phyloP scores from a whole-genome alignment of 2,329 filamentous ascomycete species.

The Verticillium nubilum region DNA sequence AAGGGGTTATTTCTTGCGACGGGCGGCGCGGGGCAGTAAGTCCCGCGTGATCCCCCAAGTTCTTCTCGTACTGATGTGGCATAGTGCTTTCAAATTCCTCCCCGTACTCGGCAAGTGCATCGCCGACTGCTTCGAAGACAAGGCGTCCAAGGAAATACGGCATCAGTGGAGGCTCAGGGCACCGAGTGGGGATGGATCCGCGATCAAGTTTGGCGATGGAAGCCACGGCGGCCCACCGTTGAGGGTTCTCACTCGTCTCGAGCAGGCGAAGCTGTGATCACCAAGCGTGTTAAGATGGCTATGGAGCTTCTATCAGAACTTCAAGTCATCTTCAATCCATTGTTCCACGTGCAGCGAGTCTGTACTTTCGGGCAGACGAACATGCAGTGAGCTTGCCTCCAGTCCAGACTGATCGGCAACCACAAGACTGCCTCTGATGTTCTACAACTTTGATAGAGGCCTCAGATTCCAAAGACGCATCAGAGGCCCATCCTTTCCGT shows the following conservation, averaged over 20 bases:
- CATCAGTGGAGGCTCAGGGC: slow-evolving; percentile 22
- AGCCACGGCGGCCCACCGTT: slow-evolving; percentile 22
- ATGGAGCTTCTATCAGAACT: too few relatives aligned
- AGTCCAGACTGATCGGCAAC: too few relatives aligned
- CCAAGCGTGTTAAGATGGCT: too few relatives aligned
- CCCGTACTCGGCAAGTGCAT: slow-evolving; percentile 19
- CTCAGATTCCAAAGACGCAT: not conserved
- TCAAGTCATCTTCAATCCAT: too few relatives aligned
- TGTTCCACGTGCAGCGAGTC: too few relatives aligned
- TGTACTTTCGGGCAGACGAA: too few relatives aligned
- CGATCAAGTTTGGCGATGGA: slow-evolving; percentile 19
- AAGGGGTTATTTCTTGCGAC: slow-evolving; percentile 41
- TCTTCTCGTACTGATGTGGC: too few relatives aligned
- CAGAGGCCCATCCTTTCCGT: not conserved
- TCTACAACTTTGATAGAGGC: not conserved
- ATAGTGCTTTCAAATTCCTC: slow-evolving; percentile 21
- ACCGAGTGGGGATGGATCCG: not conserved
- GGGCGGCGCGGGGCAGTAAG: slow-evolving; percentile 38
- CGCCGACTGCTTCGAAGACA: slow-evolving; percentile 25
- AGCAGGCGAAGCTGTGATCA: slow-evolving; percentile 20
- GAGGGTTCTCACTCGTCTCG: slow-evolving; percentile 13
- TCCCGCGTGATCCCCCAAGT: too few relatives aligned
- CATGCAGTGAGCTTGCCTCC: too few relatives aligned
- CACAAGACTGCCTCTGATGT: too few relatives aligned
- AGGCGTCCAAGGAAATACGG: slow-evolving; percentile 16